Evolutionary conservation across 331 rosid species (phyloP), one percentile per base, ranked within the genome.

Genomic region (Pyrus hybrid): DNA sequence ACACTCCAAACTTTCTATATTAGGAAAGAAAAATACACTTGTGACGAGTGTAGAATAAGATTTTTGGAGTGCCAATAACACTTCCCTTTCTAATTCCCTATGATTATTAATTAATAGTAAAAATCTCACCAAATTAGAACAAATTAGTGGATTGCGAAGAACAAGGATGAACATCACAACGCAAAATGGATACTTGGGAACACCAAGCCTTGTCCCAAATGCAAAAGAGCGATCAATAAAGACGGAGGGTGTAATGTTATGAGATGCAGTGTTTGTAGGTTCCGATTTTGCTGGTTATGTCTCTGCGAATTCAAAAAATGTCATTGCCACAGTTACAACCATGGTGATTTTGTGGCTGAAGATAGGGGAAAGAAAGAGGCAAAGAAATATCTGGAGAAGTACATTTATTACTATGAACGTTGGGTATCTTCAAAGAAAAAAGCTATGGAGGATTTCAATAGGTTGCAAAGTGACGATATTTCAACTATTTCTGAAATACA

Each of bases 401-500:
- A 71, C 5, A 1, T 54, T 12, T 64, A 54, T 71, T 71, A 71
- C 22, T 71, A 30, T 11, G 75, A 71, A 25, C 26, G 65, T 3
- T 71, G 75, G 65, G 65, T 1, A 16, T 20, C 47, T 10, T 71
- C 65, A 5, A 71, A 71, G 30, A 1, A 53, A n/a, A 71, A 13
- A 22, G 65, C 75, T 13, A 16, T 32, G 6, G 29, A 71, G 65
- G 60, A 58, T 29, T 71, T 71, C 2, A 8, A 51, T 7, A 22
- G n/a, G 28, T 16, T 29, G 28, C 18, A 23, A 28, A 20, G 13
- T 8, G 7, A 5, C 0, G 37, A 85, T 65, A 80, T 83, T 32
- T 80, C 79, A 63, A 80, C 29, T 32, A 62, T 88, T 14, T 64
- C 88, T 23, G 75, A 23, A 60, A 35, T 32, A 29, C 85, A 76